Conservation (phyloP, 1,139 yeast genomes). For the Geotrichum klebahnii region DNA sequence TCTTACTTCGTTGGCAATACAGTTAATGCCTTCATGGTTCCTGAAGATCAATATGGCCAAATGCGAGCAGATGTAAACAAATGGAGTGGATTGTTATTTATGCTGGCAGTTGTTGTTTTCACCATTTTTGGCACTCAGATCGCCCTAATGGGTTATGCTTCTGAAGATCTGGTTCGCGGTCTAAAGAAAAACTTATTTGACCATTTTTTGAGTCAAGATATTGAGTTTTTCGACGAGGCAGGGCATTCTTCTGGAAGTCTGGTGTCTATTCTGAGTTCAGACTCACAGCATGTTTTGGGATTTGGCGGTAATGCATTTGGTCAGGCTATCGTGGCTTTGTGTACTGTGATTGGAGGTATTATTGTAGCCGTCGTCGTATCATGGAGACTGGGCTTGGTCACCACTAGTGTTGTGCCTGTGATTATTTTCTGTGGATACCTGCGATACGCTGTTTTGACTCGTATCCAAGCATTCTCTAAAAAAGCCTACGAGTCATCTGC, state of each 20-base stretch:
- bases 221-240: constrained; percentile 80
- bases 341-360: constrained; percentile 70
- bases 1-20: constrained; percentile 41
- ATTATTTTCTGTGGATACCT: constrained; percentile 71
- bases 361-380: constrained; percentile 61
- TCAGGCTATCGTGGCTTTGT: constrained; percentile 68
- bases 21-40: constrained; percentile 39
- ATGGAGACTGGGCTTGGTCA: constrained; percentile 60
- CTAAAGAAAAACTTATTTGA: constrained; percentile 34
- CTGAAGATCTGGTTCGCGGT: constrained; percentile 26
- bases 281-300: constrained; percentile 79
- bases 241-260: constrained; percentile 61
- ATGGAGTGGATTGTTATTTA: constrained; percentile 41
- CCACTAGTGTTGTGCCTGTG: constrained; percentile 61
- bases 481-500: constrained; percentile 41
- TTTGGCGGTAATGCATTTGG: constrained; percentile 85
- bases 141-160: constrained; percentile 19
- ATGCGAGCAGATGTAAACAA: constrained; percentile 41
- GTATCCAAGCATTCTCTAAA: constrained; percentile 53
- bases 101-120: constrained; percentile 37
- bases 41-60: constrained; percentile 32
- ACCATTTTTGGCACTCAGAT: constrained; percentile 36
- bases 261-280: constrained; percentile 75
- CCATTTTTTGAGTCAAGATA: constrained; percentile 61
- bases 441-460: constrained; percentile 72